A percentile compares a stretch with the other conserved stretches of the same genome.
These are phyloP conservation scores for Alternaria rosae DNA, from an alignment of 2,329 filamentous ascomycete species.

Conservation along the genomic window DNA sequence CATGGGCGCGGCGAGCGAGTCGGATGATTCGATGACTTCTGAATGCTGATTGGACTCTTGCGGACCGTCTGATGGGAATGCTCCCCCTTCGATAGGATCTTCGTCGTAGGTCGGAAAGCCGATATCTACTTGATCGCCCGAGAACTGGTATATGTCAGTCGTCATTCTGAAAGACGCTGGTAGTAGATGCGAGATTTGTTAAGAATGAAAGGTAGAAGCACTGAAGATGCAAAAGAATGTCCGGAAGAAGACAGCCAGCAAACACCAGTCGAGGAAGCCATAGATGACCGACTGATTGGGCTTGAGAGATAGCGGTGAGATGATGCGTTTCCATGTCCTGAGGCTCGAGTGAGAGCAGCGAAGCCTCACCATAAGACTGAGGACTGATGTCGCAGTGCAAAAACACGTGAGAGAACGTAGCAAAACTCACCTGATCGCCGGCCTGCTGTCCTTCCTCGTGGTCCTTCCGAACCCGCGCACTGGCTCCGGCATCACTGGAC, in stretches of 20 bases:
- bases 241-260: background rate
- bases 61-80: constrained; percentile 26
- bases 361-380: background rate
- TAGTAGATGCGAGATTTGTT: background rate
- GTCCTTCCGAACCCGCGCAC: constrained; percentile 52
- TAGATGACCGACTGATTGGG: background rate
- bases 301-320: background rate
- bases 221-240: background rate
- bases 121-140: constrained; percentile 37
- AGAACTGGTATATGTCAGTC: constrained; percentile 31
- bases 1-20: constrained; percentile 51
- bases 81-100: constrained; percentile 43
- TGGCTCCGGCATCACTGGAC: constrained; percentile 46
- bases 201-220: background rate
- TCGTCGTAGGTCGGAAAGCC: constrained; percentile 45
- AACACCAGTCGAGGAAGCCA: background rate
- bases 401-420: constrained; percentile 12
- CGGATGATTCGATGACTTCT: constrained; percentile 46
- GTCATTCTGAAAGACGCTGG: constrained; percentile 2
- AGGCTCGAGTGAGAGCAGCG: background rate
- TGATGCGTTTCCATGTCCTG: constrained; percentile 4
- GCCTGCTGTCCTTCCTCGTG: constrained; percentile 51
- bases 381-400: background rate
- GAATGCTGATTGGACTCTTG: constrained; percentile 21
- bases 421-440: constrained; percentile 48